phyloP scores from a whole-genome alignment of 805 yeast species.

The Wickerhamomyces subpelliculosus region DNA sequence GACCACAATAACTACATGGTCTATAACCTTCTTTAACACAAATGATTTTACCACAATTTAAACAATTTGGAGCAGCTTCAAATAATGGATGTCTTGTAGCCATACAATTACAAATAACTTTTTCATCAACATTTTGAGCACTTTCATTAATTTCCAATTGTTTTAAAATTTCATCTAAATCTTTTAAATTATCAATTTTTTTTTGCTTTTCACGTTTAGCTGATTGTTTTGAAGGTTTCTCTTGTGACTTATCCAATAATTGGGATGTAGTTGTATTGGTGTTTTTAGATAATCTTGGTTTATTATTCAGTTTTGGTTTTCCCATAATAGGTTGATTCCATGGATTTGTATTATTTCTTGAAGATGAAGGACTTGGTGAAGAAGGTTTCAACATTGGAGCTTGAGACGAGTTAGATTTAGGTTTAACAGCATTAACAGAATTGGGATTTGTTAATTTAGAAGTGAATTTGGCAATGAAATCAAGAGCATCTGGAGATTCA shows the following conservation, averaged over 20 bases:
- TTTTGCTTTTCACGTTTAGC: constrained; percentile 31
- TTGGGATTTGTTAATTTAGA: constrained; percentile 16
- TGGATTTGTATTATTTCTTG: constrained; percentile 4
- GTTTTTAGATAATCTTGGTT: constrained; percentile 9
- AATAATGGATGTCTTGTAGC: constrained; percentile 84
- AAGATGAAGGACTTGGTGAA: neutral
- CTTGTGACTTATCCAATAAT: constrained; percentile 34
- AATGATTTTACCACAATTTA: constrained; percentile 90
- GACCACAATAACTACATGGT: constrained; percentile 81
- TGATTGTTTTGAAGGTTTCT: constrained; percentile 22
- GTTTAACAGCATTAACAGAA: too few species aligned
- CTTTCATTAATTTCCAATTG: constrained; percentile 38
- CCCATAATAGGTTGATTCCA: constrained; percentile 10
- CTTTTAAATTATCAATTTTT: constrained; percentile 51
- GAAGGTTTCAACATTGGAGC: too few species aligned
- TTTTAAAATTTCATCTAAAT: constrained; percentile 55
- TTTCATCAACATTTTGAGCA: constrained; percentile 12
- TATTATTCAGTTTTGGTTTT: constrained; percentile 1
- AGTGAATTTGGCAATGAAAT: constrained; percentile 39
- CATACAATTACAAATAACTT: constrained; percentile 65
- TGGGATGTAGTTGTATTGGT: constrained; percentile 40
- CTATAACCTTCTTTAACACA: constrained; percentile 87
- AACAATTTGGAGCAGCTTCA: constrained; percentile 87
- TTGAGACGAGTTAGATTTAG: too few species aligned
- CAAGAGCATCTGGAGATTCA: constrained; percentile 44